Conservation (phyloP, 2,329 filamentous ascomycete species). For the Pestalotiopsis sp. region DNA sequence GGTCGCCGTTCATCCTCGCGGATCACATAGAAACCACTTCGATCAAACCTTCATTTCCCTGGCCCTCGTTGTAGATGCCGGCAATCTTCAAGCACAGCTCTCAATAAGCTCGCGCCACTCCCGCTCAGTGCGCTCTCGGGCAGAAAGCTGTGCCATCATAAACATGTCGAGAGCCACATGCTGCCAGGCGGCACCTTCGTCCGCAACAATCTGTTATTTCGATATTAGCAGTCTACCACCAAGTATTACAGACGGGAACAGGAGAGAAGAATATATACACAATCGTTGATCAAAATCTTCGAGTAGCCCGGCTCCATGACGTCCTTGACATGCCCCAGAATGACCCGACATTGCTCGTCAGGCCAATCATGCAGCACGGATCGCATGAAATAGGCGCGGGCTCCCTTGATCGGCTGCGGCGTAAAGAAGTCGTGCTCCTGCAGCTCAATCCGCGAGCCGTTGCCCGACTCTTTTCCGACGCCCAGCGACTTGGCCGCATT, state of each 20-base stretch:
- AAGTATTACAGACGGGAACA: not conserved
- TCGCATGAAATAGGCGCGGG: slow-evolving; percentile 4
- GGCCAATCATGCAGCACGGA: slow-evolving; percentile 1
- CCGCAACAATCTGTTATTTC: slow-evolving; percentile 14
- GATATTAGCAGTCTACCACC: not conserved
- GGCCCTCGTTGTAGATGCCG: slow-evolving; percentile 1
- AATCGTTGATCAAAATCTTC: slow-evolving; percentile 19
- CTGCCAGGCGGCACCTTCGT: slow-evolving; percentile 20
- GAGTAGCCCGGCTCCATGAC: slow-evolving; percentile 22
- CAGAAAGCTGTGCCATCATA: slow-evolving; percentile 20
- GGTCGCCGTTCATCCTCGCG: too few relatives aligned
- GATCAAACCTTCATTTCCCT: slow-evolving; percentile 9
- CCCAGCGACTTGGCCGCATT: not conserved
- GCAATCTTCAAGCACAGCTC: slow-evolving; percentile 5
- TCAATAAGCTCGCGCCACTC: slow-evolving; percentile 20
- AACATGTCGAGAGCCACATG: slow-evolving; percentile 20
- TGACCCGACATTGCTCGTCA: slow-evolving; percentile 12
- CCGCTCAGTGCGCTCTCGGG: slow-evolving; percentile 20
- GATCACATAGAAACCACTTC: not conserved
- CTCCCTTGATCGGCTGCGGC: not conserved
- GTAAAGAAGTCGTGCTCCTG: slow-evolving; percentile 1
- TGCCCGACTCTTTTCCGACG: not conserved
- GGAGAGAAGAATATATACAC: not conserved
- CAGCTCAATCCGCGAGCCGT: not conserved
- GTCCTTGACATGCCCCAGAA: slow-evolving; percentile 16